Conservation (phyloP, 2,329 filamentous ascomycete species). For the Fusarium agapanthi region DNA sequence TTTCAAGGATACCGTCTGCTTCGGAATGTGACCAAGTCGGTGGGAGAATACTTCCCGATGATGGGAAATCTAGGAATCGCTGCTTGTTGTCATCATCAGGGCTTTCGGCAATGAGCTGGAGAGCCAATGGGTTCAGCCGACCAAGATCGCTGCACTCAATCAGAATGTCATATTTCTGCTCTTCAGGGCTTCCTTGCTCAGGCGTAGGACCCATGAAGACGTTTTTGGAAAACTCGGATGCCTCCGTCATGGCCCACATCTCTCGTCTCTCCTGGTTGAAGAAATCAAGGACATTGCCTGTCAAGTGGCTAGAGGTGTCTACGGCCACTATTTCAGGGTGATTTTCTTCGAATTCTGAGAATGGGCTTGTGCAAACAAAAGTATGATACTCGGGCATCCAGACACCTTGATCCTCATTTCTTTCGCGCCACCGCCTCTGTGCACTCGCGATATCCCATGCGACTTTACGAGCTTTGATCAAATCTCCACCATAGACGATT, state of each 20-base stretch:
- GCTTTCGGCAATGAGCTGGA: constrained; percentile 70
- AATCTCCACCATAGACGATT: constrained; percentile 85
- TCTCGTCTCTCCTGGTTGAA: constrained; percentile 87
- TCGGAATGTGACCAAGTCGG: constrained; percentile 85
- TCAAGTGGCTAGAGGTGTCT: constrained; percentile 75
- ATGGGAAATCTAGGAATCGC: constrained; percentile 77
- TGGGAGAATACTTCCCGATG: constrained; percentile 90
- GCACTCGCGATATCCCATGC: constrained; percentile 76
- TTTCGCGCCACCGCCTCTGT: constrained; percentile 77
- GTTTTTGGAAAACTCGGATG: constrained; percentile 88
- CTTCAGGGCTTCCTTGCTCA: constrained; percentile 67
- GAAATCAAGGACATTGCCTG: constrained; percentile 85
- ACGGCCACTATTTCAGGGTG: constrained; percentile 78
- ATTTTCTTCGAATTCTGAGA: constrained; percentile 75
- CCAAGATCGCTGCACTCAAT: constrained; percentile 91
- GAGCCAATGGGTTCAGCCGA: constrained; percentile 73
- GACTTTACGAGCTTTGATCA: constrained; percentile 68
- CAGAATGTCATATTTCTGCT: constrained; percentile 78
- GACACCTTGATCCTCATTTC: constrained; percentile 65
- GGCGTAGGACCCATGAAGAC: constrained; percentile 92
- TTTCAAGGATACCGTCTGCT: constrained; percentile 84
- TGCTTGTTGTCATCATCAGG: constrained; percentile 53
- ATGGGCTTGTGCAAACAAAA: constrained; percentile 74
- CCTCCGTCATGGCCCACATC: constrained; percentile 92
- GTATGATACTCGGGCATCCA: constrained; percentile 79